Conservation (phyloP, 2,329 filamentous ascomycete species). For the Shiraia sp. region DNA sequence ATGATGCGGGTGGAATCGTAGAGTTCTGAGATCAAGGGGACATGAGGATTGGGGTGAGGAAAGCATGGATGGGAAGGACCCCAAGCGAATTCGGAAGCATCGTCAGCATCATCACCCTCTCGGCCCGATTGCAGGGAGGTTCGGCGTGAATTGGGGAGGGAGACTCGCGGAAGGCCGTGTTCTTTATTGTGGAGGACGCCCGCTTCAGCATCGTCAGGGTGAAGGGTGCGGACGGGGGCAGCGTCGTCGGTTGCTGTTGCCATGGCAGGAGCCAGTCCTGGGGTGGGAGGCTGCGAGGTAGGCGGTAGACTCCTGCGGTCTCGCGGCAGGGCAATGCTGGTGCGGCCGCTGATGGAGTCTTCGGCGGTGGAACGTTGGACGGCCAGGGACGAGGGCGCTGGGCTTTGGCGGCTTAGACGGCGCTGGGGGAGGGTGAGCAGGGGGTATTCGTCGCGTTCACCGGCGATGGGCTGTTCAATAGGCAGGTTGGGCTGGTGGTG, state of each 20-base stretch:
- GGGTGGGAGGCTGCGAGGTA: slow-evolving; percentile 29
- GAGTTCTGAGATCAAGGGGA: slow-evolving; percentile 74
- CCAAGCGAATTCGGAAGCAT: slow-evolving; percentile 72
- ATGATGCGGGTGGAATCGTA: slow-evolving; percentile 84
- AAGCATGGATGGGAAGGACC: slow-evolving; percentile 92
- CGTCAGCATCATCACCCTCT: slow-evolving; percentile 54
- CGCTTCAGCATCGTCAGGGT: slow-evolving; percentile 33
- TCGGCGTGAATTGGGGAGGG: slow-evolving; percentile 32
- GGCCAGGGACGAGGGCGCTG: slow-evolving; percentile 37
- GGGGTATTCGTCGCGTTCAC: slow-evolving; percentile 56
- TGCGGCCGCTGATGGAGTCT: slow-evolving; percentile 46
- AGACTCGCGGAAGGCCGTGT: slow-evolving; percentile 20
- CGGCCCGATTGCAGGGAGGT: slow-evolving; percentile 32
- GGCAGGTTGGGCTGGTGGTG: slow-evolving; percentile 48
- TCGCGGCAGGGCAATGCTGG: slow-evolving; percentile 57
- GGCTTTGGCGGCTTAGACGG: slow-evolving; percentile 57
- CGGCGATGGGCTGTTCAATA: slow-evolving; percentile 41
- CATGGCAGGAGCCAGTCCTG: slow-evolving; percentile 29
- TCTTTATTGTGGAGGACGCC: slow-evolving; percentile 14
- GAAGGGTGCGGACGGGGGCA: slow-evolving; percentile 15
- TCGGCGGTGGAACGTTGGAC: slow-evolving; percentile 47
- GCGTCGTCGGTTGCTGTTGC: slow-evolving; percentile 14
- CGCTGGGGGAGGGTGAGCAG: slow-evolving; percentile 62
- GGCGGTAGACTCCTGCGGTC: slow-evolving; percentile 32
- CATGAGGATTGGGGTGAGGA: slow-evolving; percentile 90